Percentiles rank a stretch among this genome's conserved stretches.
Conservation (phyloP, 2,329 filamentous ascomycete species). For the Pseudovirgaria hyperparasitica region DNA sequence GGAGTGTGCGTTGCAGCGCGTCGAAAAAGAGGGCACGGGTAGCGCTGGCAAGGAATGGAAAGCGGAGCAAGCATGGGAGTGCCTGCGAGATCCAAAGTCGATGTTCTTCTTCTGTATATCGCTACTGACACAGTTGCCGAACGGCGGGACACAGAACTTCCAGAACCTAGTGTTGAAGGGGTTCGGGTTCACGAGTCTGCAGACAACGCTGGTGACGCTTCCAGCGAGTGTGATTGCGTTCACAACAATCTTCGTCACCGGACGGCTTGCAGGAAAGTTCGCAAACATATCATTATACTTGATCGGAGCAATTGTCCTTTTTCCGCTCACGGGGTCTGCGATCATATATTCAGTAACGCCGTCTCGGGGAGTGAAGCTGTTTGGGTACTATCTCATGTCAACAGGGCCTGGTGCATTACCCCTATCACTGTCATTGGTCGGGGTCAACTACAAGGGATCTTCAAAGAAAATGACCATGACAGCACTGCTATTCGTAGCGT, state of each 20-base stretch:
- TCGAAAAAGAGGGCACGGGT: constrained; percentile 12
- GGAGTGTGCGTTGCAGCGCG: constrained; percentile 13
- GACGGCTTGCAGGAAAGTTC: constrained; percentile 9
- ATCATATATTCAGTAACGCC: constrained; percentile 8
- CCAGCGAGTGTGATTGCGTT: constrained; percentile 10
- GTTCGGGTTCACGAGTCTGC: constrained; percentile 28
- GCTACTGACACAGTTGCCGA: constrained; percentile 8
- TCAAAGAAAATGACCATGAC: constrained; percentile 27
- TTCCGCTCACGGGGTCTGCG: constrained; percentile 7
- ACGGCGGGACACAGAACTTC: constrained; percentile 10
- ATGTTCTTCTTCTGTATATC: constrained; percentile 10
- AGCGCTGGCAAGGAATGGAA: constrained; percentile 5
- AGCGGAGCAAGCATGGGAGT: constrained; percentile 8
- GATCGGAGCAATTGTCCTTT: constrained; percentile 8
- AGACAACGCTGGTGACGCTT: constrained; percentile 19
- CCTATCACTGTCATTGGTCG: constrained; percentile 11
- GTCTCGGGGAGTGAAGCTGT: constrained; percentile 9
- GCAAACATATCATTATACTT: constrained; percentile 9
- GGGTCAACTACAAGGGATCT: constrained; percentile 15
- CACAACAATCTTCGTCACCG: constrained; percentile 7
- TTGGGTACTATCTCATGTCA: constrained; percentile 13
- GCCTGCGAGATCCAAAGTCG: constrained; percentile 9
- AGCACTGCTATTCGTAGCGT: constrained; percentile 20
- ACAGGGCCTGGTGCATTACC: constrained; percentile 11
- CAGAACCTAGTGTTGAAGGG: constrained; percentile 29